A percentile compares a stretch with the other conserved stretches of the same genome.
Evolutionary conservation across 306 rosid genomes (phyloP).

Genomic region (Fragaria ananassa): DNA sequence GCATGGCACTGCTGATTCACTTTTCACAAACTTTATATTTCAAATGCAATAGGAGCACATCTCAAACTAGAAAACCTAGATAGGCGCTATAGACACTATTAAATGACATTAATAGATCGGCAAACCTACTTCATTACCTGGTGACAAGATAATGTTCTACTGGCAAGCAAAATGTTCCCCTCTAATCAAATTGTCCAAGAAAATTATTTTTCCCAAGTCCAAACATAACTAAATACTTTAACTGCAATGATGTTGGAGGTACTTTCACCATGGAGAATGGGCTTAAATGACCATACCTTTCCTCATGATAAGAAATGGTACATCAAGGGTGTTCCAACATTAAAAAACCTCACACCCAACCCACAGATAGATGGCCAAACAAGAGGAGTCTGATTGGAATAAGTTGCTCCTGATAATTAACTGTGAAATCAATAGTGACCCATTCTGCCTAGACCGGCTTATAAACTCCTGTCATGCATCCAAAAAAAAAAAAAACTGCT

Average conservation of each 20-base stretch:
- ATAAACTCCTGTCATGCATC: background rate
- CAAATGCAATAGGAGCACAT: background rate
- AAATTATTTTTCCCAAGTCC: background rate
- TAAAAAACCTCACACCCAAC: background rate
- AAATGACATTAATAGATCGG: background rate
- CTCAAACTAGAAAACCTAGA: background rate
- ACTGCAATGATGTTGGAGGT: background rate
- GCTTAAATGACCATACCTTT: background rate
- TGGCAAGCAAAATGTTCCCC: background rate
- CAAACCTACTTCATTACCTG: conserved; percentile 7
- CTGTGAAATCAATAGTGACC: background rate
- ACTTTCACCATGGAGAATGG: background rate
- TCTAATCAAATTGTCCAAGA: background rate
- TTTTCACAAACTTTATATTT: background rate
- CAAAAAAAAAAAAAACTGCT: background rate
- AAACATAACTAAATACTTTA: background rate
- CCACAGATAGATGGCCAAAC: background rate
- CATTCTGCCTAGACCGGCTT: background rate
- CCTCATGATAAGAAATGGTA: background rate
- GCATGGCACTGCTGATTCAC: background rate
- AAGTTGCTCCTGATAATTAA: background rate
- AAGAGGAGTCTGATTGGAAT: background rate
- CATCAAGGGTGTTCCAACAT: background rate
- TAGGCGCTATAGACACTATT: background rate
- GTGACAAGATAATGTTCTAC: background rate